Conservation (phyloP, 225 moss, liverwort and hornwort genomes). For the Physcomitrellopsis africana region DNA sequence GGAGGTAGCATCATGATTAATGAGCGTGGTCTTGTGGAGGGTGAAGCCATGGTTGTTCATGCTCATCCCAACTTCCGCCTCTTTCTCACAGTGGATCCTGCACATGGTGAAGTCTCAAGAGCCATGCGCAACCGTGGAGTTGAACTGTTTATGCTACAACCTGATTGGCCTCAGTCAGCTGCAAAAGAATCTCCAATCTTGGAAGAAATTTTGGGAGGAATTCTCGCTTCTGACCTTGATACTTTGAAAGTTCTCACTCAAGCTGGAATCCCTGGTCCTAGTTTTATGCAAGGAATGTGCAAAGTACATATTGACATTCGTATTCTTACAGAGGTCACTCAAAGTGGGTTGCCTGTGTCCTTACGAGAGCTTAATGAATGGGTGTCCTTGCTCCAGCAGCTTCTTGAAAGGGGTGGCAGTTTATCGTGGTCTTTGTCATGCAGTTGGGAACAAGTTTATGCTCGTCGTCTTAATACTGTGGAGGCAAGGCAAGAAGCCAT, state of each 20-base stretch:
- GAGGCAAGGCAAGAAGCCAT: conserved; percentile 71
- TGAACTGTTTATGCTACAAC: conserved; percentile 84
- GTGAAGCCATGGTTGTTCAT: conserved; percentile 83
- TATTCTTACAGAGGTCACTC: conserved; percentile 55
- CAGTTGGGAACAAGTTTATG: conserved; percentile 95
- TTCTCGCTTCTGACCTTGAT: conserved; percentile 56
- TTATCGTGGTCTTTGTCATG: conserved; percentile 75
- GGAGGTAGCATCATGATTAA: conserved; percentile 94
- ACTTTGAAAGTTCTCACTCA: conserved; percentile 64
- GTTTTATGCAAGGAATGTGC: conserved; percentile 79
- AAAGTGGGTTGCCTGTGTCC: conserved; percentile 61
- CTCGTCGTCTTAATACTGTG: conserved; percentile 61
- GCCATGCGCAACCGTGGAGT: conserved; percentile 99
- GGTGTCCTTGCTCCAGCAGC: conserved; percentile 85
- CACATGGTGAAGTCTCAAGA: conserved; percentile 91
- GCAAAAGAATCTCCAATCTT: conserved; percentile 37
- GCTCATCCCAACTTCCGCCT: conserved; percentile 96
- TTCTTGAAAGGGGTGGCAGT: conserved; percentile 80
- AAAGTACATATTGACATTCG: conserved; percentile 69
- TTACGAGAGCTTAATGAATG: conserved; percentile 81
- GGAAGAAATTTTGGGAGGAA: conserved; percentile 53
- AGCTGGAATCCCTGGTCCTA: conserved; percentile 73
- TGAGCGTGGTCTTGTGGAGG: conserved; percentile 89
- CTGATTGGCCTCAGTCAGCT: conserved; percentile 54
- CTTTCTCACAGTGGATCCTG: conserved; percentile 91